A percentile compares a stretch with the other conserved stretches of the same genome.
These are phyloP conservation scores for Plasmodium adleri DNA, from an alignment of 169 alveolate species.

Conservation along the genomic window DNA sequence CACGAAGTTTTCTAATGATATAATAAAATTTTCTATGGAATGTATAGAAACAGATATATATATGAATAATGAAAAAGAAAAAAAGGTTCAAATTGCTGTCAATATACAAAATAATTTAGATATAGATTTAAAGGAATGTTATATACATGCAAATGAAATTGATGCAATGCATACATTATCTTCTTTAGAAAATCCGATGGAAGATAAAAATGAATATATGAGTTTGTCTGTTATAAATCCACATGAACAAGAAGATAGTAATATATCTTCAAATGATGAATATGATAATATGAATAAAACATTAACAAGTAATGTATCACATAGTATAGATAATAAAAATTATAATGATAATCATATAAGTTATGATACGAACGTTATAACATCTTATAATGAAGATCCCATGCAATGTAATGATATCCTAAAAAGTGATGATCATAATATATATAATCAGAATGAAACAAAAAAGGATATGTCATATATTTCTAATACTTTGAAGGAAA, in stretches of 20 bases:
- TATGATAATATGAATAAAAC: not conserved
- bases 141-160: slow-evolving; percentile 52
- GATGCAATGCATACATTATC: slow-evolving; percentile 7
- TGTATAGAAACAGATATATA: slow-evolving; percentile 20
- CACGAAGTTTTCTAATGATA: slow-evolving; percentile 14
- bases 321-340: too few relatives aligned
- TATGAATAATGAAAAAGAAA: slow-evolving; percentile 47
- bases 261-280: not conserved
- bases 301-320: too few relatives aligned
- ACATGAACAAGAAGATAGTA: not conserved
- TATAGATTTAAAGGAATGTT: slow-evolving; percentile 28
- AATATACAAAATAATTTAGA: slow-evolving; percentile 54
- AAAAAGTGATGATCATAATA: not conserved
- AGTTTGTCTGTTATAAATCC: not conserved
- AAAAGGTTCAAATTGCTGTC: slow-evolving; percentile 14
- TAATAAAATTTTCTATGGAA: slow-evolving; percentile 40
- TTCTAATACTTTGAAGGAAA: too few relatives aligned
- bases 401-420: not conserved
- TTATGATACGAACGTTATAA: too few relatives aligned
- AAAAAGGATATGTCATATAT: too few relatives aligned
- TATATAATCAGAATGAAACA: not conserved
- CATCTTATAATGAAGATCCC: not conserved
- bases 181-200: not conserved
- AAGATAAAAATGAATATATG: not conserved
- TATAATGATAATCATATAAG: too few relatives aligned